Conservation (phyloP, 495 filamentous ascomycete genomes). For the Lophium mytilinum region DNA sequence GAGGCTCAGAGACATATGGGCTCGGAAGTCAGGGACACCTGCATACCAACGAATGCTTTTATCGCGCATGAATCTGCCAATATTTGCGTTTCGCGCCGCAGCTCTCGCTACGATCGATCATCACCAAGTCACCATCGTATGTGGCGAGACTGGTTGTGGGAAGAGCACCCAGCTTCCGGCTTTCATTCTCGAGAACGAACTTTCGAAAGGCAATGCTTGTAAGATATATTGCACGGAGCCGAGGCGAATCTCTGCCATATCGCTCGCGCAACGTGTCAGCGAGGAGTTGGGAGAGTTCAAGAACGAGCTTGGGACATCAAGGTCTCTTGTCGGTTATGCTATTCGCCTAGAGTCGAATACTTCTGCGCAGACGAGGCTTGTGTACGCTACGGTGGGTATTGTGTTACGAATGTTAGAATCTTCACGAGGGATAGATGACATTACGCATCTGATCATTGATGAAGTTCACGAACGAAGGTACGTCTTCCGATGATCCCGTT, state of each 20-base stretch:
- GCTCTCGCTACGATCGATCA: conserved; percentile 63
- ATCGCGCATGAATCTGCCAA: conserved; percentile 66
- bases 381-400: conserved; percentile 84
- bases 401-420: conserved; percentile 95
- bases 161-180: conserved; percentile 96
- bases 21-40: conserved; percentile 53
- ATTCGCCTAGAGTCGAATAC: conserved; percentile 85
- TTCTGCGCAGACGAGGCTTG: conserved; percentile 66
- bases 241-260: conserved; percentile 92
- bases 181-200: conserved; percentile 82
- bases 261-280: conserved; percentile 80
- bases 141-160: conserved; percentile 92
- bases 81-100: conserved; percentile 74
- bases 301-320: conserved; percentile 67
- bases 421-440: conserved; percentile 71
- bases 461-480: conserved; percentile 80
- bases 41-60: conserved; percentile 53
- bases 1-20: conserved; percentile 58
- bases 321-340: conserved; percentile 86
- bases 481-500: neutral
- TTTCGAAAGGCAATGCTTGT: conserved; percentile 68
- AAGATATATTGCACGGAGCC: conserved; percentile 95
- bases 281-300: conserved; percentile 86
- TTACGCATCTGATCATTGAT: conserved; percentile 88
- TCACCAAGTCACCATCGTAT: conserved; percentile 80